Evolutionary conservation across 768 basidiomycete species (phyloP).

Genomic region (Termitomyces sp.): DNA sequence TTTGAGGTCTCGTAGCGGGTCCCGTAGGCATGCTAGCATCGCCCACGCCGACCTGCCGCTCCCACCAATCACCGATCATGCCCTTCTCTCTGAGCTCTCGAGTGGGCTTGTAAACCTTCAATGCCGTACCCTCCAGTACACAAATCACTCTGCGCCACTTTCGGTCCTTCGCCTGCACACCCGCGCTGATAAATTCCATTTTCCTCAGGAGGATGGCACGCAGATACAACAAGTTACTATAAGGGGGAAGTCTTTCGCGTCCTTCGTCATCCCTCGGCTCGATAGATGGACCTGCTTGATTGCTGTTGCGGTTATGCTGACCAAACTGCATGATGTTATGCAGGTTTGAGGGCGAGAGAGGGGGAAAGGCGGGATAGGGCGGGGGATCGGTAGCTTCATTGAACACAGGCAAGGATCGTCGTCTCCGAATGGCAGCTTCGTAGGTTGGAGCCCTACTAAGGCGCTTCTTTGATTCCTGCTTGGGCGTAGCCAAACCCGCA

Average conservation of each 20-base stretch:
- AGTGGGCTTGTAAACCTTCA: slow-evolving; percentile 62
- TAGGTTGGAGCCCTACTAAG: slow-evolving; percentile 27
- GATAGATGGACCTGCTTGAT: slow-evolving; percentile 14
- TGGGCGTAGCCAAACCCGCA: not conserved
- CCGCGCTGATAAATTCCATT: slow-evolving; percentile 86
- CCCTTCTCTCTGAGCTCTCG: slow-evolving; percentile 38
- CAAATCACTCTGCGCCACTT: slow-evolving; percentile 89
- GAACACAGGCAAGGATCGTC: slow-evolving; percentile 68
- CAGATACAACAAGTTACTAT: slow-evolving; percentile 79
- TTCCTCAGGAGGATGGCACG: slow-evolving; percentile 82
- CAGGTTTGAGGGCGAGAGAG: slow-evolving; percentile 4
- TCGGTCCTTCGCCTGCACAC: slow-evolving; percentile 82
- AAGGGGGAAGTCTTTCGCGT: slow-evolving; percentile 68
- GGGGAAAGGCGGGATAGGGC: slow-evolving; percentile 48
- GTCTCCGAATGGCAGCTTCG: slow-evolving; percentile 35
- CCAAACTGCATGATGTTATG: slow-evolving; percentile 7
- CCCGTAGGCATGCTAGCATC: slow-evolving; percentile 36
- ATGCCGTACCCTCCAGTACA: slow-evolving; percentile 87
- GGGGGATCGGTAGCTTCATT: slow-evolving; percentile 54
- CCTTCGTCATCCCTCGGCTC: slow-evolving; percentile 78
- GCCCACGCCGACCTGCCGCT: slow-evolving; percentile 67
- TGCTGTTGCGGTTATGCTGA: not conserved
- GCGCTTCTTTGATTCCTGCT: slow-evolving; percentile 17
- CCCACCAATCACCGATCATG: slow-evolving; percentile 74
- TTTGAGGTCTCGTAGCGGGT: slow-evolving; percentile 15